Evolutionary conservation across 2,329 filamentous ascomycete genomes (phyloP), one percentile per base, ranked within the genome.

Genomic region (Pyrenochaeta sp.): DNA sequence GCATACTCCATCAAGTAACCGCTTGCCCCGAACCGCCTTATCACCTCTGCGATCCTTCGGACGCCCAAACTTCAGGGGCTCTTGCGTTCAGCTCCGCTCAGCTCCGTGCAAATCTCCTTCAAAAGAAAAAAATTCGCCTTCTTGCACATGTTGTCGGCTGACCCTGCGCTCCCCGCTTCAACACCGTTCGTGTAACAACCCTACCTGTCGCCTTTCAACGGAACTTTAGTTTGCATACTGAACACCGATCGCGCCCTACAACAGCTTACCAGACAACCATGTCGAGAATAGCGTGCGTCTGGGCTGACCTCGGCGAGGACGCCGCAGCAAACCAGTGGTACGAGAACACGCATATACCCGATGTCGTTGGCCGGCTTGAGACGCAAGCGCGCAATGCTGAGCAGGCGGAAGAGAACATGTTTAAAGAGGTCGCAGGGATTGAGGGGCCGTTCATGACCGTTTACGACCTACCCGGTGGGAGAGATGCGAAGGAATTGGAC

Each of bases 271-370:
- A 39, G 32, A 15, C 27, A 40, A 59, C 34, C 32, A 65, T 64
- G 60, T 56, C 63, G 1, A 64, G 55, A 43, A 47, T 65, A 40
- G 58, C 60, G n/a, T 52, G 50, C 28, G 50, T 59, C 24, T 64
- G 61, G 61, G 50, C 54, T 27, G 61, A 64, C 12, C 30, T 66
- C 15, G 45, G 37, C 43, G 56, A 64, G 13, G 47, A 57, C 24
- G 27, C 40, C 6, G 54, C 52, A 15, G 43, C 61, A 10, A 44
- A 28, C 27, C 24, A 54, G 27, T 62, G 56, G 58, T 62, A 66
- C 37, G 54, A 59, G 50, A 36, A 52, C 22, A 55, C 44, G 19
- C 60, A 58, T 43, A 36, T 66, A 22, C 49, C 61, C n/a, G 49
- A 51, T 34, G 36, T 54, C 9, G 50, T 59, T 19, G 28, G 37